Evolutionary conservation across 2,329 filamentous ascomycete species (phyloP).

Genomic region (Meredithiella fracta): DNA sequence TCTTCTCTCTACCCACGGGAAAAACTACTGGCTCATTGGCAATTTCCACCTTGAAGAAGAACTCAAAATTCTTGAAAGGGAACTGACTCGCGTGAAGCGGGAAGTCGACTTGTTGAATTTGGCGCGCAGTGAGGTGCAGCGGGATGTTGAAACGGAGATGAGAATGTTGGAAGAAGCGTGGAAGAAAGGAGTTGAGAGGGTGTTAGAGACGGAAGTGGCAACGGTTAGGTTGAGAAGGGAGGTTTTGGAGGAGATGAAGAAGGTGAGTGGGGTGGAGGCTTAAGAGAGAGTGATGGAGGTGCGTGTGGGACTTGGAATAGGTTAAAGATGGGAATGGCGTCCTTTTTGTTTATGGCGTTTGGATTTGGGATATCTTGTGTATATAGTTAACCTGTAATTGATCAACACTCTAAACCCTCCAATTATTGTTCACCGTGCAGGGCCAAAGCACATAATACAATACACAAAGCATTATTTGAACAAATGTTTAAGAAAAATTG

Average conservation of each 20-base stretch:
- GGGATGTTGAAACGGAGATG: constrained; percentile 56
- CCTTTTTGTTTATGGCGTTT: not conserved
- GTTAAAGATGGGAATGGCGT: not conserved
- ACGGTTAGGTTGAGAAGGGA: constrained; percentile 54
- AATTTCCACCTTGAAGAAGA: constrained; percentile 69
- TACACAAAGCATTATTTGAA: too few relatives aligned
- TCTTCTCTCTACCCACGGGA: constrained; percentile 66
- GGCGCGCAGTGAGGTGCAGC: constrained; percentile 52
- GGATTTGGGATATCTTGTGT: too few relatives aligned
- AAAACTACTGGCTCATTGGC: constrained; percentile 78
- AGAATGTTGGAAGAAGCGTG: constrained; percentile 58
- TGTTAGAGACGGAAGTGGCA: constrained; percentile 76
- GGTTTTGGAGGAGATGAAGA: constrained; percentile 45
- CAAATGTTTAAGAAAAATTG: not conserved
- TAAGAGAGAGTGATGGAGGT: not conserved
- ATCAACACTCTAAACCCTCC: too few relatives aligned
- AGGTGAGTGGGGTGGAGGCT: constrained; percentile 8
- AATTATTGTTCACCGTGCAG: too few relatives aligned
- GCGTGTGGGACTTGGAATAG: not conserved
- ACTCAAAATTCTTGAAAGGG: constrained; percentile 51
- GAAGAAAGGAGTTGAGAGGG: constrained; percentile 59
- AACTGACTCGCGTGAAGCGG: constrained; percentile 50
- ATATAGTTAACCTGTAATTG: not conserved
- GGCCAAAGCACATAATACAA: too few relatives aligned
- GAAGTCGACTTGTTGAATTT: constrained; percentile 60